Evolutionary conservation across 192 early-diverging fungal genomes (phyloP).

Genomic region (Tieghemiomyces parasiticus): DNA sequence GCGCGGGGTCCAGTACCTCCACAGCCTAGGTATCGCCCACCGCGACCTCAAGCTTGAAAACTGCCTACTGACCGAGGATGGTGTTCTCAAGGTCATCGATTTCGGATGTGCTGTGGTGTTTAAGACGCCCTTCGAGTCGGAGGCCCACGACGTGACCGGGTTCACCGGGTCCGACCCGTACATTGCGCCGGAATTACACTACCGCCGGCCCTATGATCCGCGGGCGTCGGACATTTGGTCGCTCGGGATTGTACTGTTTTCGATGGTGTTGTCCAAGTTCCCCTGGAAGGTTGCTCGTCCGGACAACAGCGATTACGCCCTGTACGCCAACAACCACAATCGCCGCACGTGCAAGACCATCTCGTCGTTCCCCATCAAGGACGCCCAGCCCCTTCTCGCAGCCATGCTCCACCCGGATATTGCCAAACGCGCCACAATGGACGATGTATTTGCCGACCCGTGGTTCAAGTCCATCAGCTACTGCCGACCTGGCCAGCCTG

Average conservation of each 20-base stretch:
- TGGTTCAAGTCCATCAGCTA: constrained; percentile 59
- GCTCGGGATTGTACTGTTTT: constrained; percentile 73
- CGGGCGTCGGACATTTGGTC: constrained; percentile 81
- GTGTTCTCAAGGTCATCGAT: constrained; percentile 86
- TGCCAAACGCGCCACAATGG: constrained; percentile 39
- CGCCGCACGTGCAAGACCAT: constrained; percentile 31
- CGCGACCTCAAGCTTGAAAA: constrained; percentile 88
- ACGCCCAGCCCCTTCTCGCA: constrained; percentile 38
- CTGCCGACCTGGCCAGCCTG: constrained; percentile 15
- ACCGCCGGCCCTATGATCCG: constrained; percentile 57
- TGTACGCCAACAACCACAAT: constrained; percentile 32
- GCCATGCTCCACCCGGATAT: constrained; percentile 47
- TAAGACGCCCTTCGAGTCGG: constrained; percentile 61
- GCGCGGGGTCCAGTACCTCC: constrained; percentile 72
- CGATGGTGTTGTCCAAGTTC: constrained; percentile 51
- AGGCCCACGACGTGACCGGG: constrained; percentile 47
- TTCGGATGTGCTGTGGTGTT: constrained; percentile 89
- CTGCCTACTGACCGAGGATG: constrained; percentile 53
- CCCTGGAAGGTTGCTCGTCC: constrained; percentile 43
- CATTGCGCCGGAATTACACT: constrained; percentile 81
- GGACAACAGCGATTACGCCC: constrained; percentile 34
- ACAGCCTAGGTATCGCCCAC: constrained; percentile 83
- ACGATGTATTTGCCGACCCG: constrained; percentile 45
- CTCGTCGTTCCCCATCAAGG: constrained; percentile 40
- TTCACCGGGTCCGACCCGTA: constrained; percentile 86